Percentiles rank a stretch among this genome's conserved stretches.
These are phyloP conservation scores for Trypanosoma vivax DNA, from an alignment of 208 protist genomes.

Conservation along the genomic window DNA sequence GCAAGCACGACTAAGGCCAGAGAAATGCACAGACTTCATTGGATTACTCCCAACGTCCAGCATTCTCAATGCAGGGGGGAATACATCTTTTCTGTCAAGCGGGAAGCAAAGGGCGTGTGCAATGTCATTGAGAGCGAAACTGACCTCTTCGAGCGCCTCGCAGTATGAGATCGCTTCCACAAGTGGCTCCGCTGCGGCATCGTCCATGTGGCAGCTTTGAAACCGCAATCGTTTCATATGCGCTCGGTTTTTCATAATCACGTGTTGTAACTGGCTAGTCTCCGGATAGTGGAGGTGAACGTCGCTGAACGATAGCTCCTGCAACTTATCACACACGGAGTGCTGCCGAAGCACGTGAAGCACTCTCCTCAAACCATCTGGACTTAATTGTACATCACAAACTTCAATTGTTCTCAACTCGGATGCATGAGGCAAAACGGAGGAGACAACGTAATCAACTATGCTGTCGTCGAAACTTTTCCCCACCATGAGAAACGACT, in stretches of 20 bases:
- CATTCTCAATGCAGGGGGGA: constrained; percentile 30
- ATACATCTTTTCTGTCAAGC: constrained; percentile 1
- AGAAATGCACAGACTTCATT: constrained; percentile 23
- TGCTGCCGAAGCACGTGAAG: background rate
- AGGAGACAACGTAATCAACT: constrained; percentile 4
- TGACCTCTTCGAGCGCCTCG: constrained; percentile 19
- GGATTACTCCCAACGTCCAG: constrained; percentile 40
- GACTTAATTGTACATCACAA: constrained; percentile 4
- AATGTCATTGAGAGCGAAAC: constrained; percentile 39
- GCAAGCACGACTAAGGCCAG: constrained; percentile 24
- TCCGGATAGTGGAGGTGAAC: constrained; percentile 19
- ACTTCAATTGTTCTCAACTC: constrained; percentile 5
- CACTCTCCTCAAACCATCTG: background rate
- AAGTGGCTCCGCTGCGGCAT: constrained; percentile 22
- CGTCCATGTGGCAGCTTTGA: constrained; percentile 29
- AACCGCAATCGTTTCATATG: constrained; percentile 18
- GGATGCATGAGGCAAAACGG: constrained; percentile 1
- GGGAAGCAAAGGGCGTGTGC: constrained; percentile 28
- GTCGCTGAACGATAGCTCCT: constrained; percentile 16
- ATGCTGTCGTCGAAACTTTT: constrained; percentile 10
- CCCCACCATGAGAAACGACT: constrained; percentile 9
- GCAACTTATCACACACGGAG: constrained; percentile 1
- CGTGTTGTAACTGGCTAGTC: constrained; percentile 5
- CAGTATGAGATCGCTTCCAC: constrained; percentile 20
- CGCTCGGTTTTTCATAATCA: constrained; percentile 11